A percentile compares a stretch with the other conserved stretches of the same genome.
phyloP scores from a whole-genome alignment of 352 stramenopile species.

The Phytophthora megakarya region DNA sequence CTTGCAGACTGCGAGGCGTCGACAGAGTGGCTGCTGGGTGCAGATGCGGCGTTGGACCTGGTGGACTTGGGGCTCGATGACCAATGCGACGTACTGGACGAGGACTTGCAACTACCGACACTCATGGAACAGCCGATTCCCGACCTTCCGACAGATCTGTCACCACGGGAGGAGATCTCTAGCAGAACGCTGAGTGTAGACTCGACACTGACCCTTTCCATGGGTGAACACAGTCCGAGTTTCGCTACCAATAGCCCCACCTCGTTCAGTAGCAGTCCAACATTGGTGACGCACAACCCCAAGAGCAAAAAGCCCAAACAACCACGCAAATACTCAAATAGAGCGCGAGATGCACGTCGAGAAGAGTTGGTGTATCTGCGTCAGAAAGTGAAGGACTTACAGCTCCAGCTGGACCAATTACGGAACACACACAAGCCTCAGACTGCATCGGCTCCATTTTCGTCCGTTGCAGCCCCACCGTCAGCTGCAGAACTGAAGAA shows the following conservation, averaged over 20 bases:
- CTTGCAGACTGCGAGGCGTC: conserved; percentile 46
- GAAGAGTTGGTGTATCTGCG: conserved; percentile 46
- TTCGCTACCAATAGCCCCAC: conserved; percentile 9
- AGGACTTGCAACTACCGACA: conserved; percentile 28
- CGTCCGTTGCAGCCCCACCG: conserved; percentile 29
- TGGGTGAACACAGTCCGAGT: background rate
- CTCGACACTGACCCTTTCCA: background rate
- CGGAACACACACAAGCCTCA: conserved; percentile 28
- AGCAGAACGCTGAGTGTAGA: background rate
- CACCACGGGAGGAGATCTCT: background rate
- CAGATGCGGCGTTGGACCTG: conserved; percentile 25
- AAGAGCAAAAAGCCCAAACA: conserved; percentile 28
- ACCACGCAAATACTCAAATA: conserved; percentile 41
- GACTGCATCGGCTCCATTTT: conserved; percentile 34
- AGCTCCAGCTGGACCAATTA: conserved; percentile 38
- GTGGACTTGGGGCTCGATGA: conserved; percentile 7
- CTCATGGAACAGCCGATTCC: conserved; percentile 30
- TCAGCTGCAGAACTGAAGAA: conserved; percentile 20
- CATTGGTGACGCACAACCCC: conserved; percentile 2
- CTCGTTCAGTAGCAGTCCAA: conserved; percentile 12
- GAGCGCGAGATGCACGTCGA: conserved; percentile 32
- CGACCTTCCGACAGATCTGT: background rate
- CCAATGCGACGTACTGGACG: conserved; percentile 4
- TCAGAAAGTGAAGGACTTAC: conserved; percentile 44
- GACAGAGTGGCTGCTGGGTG: conserved; percentile 33